A percentile compares a stretch with the other conserved stretches of the same genome.
Conservation (phyloP, 441 rosid genomes). For the Adansonia grandidieri region DNA sequence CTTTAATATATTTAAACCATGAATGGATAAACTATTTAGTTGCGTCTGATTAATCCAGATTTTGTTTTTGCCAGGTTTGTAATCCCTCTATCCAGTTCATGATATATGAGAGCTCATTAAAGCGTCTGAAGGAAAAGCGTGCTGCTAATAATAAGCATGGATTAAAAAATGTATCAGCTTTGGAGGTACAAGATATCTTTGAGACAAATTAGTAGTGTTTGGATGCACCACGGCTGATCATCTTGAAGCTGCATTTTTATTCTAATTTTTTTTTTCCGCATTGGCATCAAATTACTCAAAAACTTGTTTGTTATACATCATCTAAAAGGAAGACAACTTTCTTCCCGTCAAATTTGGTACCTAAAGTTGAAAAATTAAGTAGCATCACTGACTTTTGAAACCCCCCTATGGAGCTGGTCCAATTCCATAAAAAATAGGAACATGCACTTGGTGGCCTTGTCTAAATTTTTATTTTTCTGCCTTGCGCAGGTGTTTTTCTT, state of each 20-base stretch:
- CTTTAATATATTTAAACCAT: conserved; percentile 9
- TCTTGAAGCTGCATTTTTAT: conserved; percentile 7
- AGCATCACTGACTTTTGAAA: neutral
- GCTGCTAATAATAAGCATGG: conserved; percentile 42
- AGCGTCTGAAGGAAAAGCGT: conserved; percentile 54
- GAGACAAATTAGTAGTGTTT: neutral
- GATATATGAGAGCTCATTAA: conserved; percentile 66
- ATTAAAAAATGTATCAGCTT: conserved; percentile 52
- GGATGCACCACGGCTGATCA: neutral
- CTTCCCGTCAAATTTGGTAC: neutral
- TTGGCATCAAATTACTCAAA: neutral
- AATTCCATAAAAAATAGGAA: neutral
- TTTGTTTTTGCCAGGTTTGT: conserved; percentile 53
- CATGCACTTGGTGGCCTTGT: neutral
- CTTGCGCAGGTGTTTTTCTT: conserved; percentile 55
- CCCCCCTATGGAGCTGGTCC: neutral
- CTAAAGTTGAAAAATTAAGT: neutral
- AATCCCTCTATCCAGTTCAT: conserved; percentile 79
- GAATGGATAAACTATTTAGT: conserved; percentile 14
- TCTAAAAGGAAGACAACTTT: neutral
- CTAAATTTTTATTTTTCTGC: conserved; percentile 9
- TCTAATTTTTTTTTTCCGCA: neutral
- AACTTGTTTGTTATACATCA: conserved; percentile 11
- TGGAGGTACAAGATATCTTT: conserved; percentile 49
- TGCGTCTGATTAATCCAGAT: conserved; percentile 16